These are phyloP conservation scores for Nigrospora osmanthi DNA, from an alignment of 2,329 filamentous ascomycete species.

Conservation along the genomic window DNA sequence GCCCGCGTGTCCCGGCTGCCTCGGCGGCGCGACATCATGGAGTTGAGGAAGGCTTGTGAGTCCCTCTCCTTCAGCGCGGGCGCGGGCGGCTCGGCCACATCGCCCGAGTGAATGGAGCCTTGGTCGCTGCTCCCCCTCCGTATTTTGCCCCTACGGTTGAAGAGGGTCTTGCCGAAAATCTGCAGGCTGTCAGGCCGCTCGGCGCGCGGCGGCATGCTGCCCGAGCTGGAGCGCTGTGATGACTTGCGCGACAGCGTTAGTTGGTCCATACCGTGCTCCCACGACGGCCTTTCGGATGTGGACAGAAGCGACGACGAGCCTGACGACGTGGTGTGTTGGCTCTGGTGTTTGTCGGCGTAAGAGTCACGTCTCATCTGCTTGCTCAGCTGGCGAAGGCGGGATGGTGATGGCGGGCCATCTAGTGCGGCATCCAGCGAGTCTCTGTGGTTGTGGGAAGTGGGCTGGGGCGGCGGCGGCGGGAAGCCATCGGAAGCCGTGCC, in stretches of 20 bases:
- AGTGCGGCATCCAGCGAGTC: constrained; percentile 50
- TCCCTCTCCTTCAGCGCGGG: constrained; percentile 17
- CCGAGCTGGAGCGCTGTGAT: constrained; percentile 46
- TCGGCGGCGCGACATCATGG: constrained; percentile 44
- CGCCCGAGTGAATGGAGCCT: constrained; percentile 40
- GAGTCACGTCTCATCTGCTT: constrained; percentile 6
- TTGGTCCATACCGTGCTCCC: constrained; percentile 42
- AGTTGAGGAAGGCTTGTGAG: constrained; percentile 37
- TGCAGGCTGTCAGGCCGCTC: constrained; percentile 49
- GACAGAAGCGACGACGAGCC: constrained; percentile 46
- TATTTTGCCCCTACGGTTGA: constrained; percentile 43
- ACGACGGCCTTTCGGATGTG: constrained; percentile 35
- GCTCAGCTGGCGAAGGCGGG: constrained; percentile 49
- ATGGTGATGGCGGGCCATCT: constrained; percentile 53
- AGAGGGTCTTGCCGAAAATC: constrained; percentile 51
- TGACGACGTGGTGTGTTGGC: constrained; percentile 44
- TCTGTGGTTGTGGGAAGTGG: constrained; percentile 12
- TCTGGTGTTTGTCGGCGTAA: constrained; percentile 39
- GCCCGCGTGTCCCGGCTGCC: constrained; percentile 19
- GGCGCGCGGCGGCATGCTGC: constrained; percentile 44
- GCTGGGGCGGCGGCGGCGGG: constrained; percentile 4
- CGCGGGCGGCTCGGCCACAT: constrained; percentile 26
- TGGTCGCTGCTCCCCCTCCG: constrained; percentile 44
- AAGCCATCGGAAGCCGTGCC: constrained; percentile 9
- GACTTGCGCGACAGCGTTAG: constrained; percentile 45